Conservation (phyloP, 371 early-diverging fungal genomes). For the Circinella minor region DNA sequence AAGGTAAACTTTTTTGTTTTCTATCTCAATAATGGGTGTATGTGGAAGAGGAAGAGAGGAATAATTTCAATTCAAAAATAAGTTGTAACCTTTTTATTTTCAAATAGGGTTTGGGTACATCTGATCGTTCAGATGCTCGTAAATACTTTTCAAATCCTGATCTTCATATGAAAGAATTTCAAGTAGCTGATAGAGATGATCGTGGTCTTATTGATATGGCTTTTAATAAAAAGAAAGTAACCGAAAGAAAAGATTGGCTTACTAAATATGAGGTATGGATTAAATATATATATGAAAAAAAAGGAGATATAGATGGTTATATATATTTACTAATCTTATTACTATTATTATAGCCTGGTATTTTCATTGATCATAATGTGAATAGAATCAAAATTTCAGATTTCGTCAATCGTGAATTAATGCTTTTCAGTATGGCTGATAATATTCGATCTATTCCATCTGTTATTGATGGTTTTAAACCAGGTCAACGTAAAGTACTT, state of each 20-base stretch:
- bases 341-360: slow-evolving; percentile 73
- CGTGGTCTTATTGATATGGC: slow-evolving; percentile 95
- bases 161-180: slow-evolving; percentile 91
- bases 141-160: slow-evolving; percentile 91
- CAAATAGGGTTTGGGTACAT: slow-evolving; percentile 95
- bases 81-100: background rate
- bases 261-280: slow-evolving; percentile 52
- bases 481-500: slow-evolving; percentile 98
- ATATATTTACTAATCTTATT: too few relatives aligned
- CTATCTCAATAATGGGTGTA: too few relatives aligned
- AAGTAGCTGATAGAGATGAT: slow-evolving; percentile 67
- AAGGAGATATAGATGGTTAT: too few relatives aligned
- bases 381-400: slow-evolving; percentile 86
- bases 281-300: too few relatives aligned
- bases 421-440: slow-evolving; percentile 98
- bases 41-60: too few relatives aligned
- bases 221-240: slow-evolving; percentile 97
- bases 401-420: slow-evolving; percentile 98
- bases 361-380: slow-evolving; percentile 90
- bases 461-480: slow-evolving; percentile 99
- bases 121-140: slow-evolving; percentile 91
- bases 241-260: slow-evolving; percentile 98
- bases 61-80: background rate
- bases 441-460: slow-evolving; percentile 98
- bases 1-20: slow-evolving; percentile 58